Percentiles rank a stretch among this genome's conserved stretches.
Evolutionary conservation across 2,329 filamentous ascomycete species (phyloP).

Genomic region (Sphaerulina musiva): DNA sequence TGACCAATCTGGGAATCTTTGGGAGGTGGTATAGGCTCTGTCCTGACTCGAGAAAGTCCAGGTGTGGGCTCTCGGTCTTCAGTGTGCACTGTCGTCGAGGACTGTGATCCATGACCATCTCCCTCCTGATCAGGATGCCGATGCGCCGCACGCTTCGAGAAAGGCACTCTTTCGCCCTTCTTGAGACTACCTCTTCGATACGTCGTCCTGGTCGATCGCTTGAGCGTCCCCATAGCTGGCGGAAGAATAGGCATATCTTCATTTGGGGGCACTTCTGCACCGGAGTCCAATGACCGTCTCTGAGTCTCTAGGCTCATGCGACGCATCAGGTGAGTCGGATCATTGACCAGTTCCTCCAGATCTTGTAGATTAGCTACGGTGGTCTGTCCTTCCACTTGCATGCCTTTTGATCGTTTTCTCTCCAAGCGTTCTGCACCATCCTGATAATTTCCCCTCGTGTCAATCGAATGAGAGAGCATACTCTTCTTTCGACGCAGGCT

Average conservation of each 20-base stretch:
- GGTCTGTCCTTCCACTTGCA: slow-evolving; percentile 47
- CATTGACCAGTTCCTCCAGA: slow-evolving; percentile 74
- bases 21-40: slow-evolving; percentile 57
- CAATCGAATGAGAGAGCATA: slow-evolving; percentile 88
- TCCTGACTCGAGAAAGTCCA: slow-evolving; percentile 57
- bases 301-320: slow-evolving; percentile 55
- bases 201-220: slow-evolving; percentile 84
- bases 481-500: slow-evolving; percentile 82
- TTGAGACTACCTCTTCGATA: slow-evolving; percentile 84
- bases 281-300: slow-evolving; percentile 33
- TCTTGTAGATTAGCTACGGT: slow-evolving; percentile 55
- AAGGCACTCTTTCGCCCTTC: slow-evolving; percentile 66
- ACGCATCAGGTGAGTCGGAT: slow-evolving; percentile 65
- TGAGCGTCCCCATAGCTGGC: slow-evolving; percentile 63
- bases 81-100: slow-evolving; percentile 37
- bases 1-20: slow-evolving; percentile 45
- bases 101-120: slow-evolving; percentile 46
- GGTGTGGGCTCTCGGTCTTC: slow-evolving; percentile 40
- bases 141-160: slow-evolving; percentile 63
- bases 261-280: slow-evolving; percentile 33
- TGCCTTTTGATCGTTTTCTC: slow-evolving; percentile 58
- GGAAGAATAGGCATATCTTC: slow-evolving; percentile 86
- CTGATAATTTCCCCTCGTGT: slow-evolving; percentile 66
- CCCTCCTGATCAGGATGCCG: slow-evolving; percentile 57
- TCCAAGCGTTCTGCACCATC: slow-evolving; percentile 79